Evolutionary conservation across 108 stramenopile genomes (phyloP).

Genomic region (Nannochloropsis salina): DNA sequence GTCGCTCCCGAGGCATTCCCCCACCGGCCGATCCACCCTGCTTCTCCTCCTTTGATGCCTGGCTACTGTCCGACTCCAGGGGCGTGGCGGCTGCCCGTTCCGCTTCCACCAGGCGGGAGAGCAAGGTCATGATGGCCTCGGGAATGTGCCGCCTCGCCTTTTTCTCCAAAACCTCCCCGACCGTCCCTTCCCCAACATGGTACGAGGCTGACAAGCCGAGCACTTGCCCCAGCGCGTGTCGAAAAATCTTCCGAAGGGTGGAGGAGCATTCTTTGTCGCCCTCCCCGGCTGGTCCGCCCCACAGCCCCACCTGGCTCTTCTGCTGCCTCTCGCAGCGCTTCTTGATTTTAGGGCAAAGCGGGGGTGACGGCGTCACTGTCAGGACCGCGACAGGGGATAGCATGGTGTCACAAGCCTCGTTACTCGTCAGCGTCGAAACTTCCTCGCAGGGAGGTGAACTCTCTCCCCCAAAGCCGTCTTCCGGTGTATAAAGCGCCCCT

Average conservation of each 20-base stretch:
- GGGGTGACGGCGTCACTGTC: background rate
- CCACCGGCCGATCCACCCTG: background rate
- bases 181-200: background rate
- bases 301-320: background rate
- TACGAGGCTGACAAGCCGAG: background rate
- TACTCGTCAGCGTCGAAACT: background rate
- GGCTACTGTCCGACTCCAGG: background rate
- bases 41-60: background rate
- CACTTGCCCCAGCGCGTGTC: background rate
- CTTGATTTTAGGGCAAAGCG: background rate
- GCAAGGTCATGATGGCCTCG: constrained; percentile 14
- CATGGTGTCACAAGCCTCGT: background rate
- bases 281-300: background rate
- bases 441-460: background rate
- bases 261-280: constrained; percentile 11
- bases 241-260: background rate
- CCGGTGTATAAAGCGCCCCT: no score
- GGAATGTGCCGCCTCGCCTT: background rate
- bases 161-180: background rate
- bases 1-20: background rate
- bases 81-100: background rate
- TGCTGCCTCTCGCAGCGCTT: background rate
- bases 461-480: no score
- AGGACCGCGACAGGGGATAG: background rate
- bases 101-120: background rate